Evolutionary conservation across 129 eudicot genomes (phyloP).

Genomic region (Silybum marianum): DNA sequence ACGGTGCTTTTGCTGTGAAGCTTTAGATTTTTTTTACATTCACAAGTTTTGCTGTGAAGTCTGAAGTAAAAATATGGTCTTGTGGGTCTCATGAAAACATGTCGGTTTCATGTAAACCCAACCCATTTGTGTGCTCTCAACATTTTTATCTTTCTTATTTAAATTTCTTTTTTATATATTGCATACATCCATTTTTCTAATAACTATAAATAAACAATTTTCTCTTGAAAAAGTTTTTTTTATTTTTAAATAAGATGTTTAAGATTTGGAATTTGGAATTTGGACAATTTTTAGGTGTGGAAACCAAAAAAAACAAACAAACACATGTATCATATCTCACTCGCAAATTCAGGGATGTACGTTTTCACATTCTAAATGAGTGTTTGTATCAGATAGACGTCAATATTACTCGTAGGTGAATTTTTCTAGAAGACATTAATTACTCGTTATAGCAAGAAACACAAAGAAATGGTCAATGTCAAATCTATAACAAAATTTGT

Average conservation of each 20-base stretch:
- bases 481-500: background rate
- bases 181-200: too few species aligned
- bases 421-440: too few species aligned
- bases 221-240: background rate
- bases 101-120: too few species aligned
- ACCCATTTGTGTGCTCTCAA: background rate
- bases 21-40: too few species aligned
- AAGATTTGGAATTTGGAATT: background rate
- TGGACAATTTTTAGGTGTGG: background rate
- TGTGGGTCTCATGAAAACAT: too few species aligned
- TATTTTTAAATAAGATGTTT: background rate
- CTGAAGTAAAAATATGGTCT: too few species aligned
- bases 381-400: background rate
- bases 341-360: too few species aligned
- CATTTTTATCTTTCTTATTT: background rate
- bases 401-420: background rate
- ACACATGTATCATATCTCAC: background rate
- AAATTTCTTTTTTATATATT: too few species aligned
- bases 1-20: too few species aligned
- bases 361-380: too few species aligned
- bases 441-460: background rate
- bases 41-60: too few species aligned
- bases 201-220: background rate
- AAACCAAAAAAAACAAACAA: background rate
- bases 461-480: background rate